These are phyloP conservation scores for Helichrysum umbraculigerum DNA, from an alignment of 129 eudicot genomes.

Conservation along the genomic window DNA sequence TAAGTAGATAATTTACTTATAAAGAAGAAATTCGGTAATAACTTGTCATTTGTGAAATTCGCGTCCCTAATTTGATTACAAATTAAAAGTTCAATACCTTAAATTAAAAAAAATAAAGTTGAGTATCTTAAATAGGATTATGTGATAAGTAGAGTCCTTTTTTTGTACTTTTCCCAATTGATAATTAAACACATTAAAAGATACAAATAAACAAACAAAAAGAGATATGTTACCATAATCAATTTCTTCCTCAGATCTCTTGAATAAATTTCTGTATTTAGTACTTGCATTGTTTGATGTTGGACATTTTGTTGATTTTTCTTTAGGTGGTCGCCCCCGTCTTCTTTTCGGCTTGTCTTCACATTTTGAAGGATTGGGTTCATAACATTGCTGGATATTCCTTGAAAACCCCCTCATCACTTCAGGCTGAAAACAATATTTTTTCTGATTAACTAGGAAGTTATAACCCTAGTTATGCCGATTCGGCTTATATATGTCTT, in stretches of 20 bases:
- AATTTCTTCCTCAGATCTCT: not conserved
- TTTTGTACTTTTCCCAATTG: no score
- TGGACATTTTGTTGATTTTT: conserved; percentile 5
- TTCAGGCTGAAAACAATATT: not conserved
- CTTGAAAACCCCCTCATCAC: not conserved
- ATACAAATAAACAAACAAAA: not conserved
- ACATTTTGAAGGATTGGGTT: not conserved
- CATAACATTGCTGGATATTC: not conserved
- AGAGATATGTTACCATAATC: conserved; percentile 24
- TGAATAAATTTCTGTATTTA: not conserved
- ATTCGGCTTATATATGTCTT: not conserved
- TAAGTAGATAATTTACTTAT: no score
- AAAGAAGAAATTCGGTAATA: no score
- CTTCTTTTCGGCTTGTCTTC: conserved; percentile 26
- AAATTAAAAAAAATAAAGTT: no score
- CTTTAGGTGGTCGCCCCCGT: conserved; percentile 27
- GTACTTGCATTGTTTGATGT: not conserved
- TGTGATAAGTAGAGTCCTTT: no score
- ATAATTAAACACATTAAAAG: not conserved
- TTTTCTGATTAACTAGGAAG: not conserved
- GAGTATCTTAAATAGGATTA: no score
- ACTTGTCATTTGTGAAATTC: no score
- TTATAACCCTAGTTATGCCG: no score
- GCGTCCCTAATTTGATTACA: no score
- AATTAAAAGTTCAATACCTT: no score